Evolutionary conservation across 192 early-diverging fungal species (phyloP), one percentile per base, ranked within the genome.

Genomic region (Entomortierella lignicola): DNA sequence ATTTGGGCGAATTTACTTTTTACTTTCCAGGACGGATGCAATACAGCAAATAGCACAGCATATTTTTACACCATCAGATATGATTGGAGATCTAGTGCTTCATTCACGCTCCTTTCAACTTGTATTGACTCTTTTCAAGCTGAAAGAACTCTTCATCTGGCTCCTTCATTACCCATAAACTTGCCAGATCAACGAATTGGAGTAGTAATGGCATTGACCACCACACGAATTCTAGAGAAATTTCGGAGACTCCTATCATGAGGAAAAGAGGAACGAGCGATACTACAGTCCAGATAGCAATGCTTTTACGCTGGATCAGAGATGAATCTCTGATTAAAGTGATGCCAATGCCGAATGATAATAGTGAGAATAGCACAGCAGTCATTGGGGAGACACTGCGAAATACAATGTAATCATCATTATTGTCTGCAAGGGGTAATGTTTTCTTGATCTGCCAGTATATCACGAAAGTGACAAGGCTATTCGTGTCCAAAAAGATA

Each of bases 161-260:
- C 17, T 65, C 68, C 32, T 50, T 62, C 68, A 79, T 79, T 39
- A 79, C 41, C 75, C 75, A 79, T n/a, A 79, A 61, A 50, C 67
- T 60, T 5, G 62, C 51, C 0, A 79, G 55, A 53, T 79, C 75
- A 4, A 70, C 67, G 2, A 43, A n/a, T 32, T 79, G 75, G n/a
- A 79, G 75, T 26, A 79, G 37, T 51, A 79, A n/a, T 15, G 75
- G 75, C 68, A 79, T 79, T 7, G 68, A 79, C 75, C 75, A 79
- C 75, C 75, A 79, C 29, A 79, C 23, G 37, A 69, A n/a, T 52
- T 79, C 75, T 18, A 79, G 70, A n/a, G 75, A 70, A 30, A 69
- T 66, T 18, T 69, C 67, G 11, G 60, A 44, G 8, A 62, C n/a
- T 0, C 68, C 56, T 12, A 39, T 25, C 62, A 79, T 68, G 8